Percentiles rank a stretch among this genome's conserved stretches.
phyloP scores from a whole-genome alignment of 805 yeast species.

The Yamadazyma scolyti region DNA sequence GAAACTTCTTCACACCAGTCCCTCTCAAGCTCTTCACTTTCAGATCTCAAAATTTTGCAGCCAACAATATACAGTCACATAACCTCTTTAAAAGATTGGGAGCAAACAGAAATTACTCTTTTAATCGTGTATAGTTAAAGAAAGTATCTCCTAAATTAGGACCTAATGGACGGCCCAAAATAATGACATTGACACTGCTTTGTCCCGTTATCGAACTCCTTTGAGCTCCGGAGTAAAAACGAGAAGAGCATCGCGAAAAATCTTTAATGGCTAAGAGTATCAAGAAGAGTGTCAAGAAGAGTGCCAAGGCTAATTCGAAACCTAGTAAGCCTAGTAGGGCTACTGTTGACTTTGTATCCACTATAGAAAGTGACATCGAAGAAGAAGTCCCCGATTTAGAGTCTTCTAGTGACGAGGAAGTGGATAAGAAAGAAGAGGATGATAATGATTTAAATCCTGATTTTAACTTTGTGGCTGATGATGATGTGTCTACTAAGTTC shows the following conservation, averaged over 20 bases:
- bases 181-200: too few species aligned
- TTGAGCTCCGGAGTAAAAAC: too few species aligned
- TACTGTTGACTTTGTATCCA: conserved; percentile 56
- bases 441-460: conserved; percentile 68
- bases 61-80: too few species aligned
- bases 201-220: too few species aligned
- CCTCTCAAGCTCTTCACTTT: too few species aligned
- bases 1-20: too few species aligned
- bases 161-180: too few species aligned
- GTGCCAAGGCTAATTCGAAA: neutral
- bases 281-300: conserved; percentile 3
- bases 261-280: neutral
- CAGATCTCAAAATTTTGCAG: too few species aligned
- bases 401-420: conserved; percentile 16
- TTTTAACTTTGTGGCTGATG: conserved; percentile 64
- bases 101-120: too few species aligned
- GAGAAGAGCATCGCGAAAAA: neutral
- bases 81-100: too few species aligned
- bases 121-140: too few species aligned
- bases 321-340: neutral
- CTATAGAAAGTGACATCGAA: conserved; percentile 66
- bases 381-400: conserved; percentile 18
- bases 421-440: conserved; percentile 21
- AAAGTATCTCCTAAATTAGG: too few species aligned
- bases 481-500: conserved; percentile 42